Evolutionary conservation across 306 rosid genomes (phyloP), one percentile per base, ranked within the genome.

Genomic region (Dryas alaskensis): DNA sequence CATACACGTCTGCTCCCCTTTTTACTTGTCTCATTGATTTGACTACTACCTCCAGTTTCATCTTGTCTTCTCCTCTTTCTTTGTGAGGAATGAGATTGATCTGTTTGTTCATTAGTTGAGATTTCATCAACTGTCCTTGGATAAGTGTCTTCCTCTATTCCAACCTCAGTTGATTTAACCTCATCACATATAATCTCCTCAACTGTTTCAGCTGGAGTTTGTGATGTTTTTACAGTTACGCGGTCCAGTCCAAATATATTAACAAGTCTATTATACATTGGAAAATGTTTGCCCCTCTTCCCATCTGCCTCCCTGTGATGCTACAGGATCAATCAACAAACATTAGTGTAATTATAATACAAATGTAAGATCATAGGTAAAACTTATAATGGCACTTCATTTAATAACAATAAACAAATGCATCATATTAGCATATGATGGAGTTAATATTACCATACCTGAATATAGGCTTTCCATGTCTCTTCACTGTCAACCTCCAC

Each of bases 221-320:
- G 55, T n/a, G 65, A 14, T 42, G 14, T 25, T 46, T 75, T 75
- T 47, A 22, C 51, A 16, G 42, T 46, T 58, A 14, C 40, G 6
- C 4, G 27, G 22, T 43, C 65, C 50, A 16, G 65, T 8, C 40
- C 54, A 45, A 65, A 75, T 52, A 75, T 52, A 9, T 8, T 45
- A 53, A 42, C n/a, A 13, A 75, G 53, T 22, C 72, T 65, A 11
- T 65, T 19, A 22, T 63, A 63, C 4, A 42, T 12, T 40, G 71
- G 78, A 51, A 74, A 74, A 40, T 64, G 3, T 52, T 65, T 53
- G n/a, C 51, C 79, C 46, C 47, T 53, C 66, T 65, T 65, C 50
- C 70, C 16, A 4, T 65, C 53, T 40, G 72, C 73, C 19, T 75
- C 72, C 25, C 17, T 65, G 44, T 65, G 73, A 16, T 31, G 4